Conservation (phyloP, 2,329 filamentous ascomycete genomes). For the Fusarium stilboides region DNA sequence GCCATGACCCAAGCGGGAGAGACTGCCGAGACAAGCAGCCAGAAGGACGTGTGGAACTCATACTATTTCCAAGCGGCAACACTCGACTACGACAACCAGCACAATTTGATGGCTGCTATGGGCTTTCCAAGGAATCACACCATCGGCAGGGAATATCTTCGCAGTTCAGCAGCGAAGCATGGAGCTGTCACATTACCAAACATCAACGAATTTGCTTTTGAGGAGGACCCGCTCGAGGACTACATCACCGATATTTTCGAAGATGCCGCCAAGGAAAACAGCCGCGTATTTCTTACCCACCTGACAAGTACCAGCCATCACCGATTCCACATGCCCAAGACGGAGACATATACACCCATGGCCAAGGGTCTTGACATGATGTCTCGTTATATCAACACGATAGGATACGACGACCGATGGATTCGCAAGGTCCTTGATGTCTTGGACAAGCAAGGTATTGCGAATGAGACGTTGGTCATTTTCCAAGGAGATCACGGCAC, state of each 20-base stretch:
- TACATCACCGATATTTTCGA: constrained; percentile 54
- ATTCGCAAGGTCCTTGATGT: constrained; percentile 51
- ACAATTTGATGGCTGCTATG: constrained; percentile 51
- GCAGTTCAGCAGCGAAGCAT: constrained; percentile 50
- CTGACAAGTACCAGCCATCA: constrained; percentile 57
- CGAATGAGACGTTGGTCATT: constrained; percentile 54
- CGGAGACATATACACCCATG: constrained; percentile 49
- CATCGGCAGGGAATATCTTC: constrained; percentile 51
- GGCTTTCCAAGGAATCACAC: constrained; percentile 51
- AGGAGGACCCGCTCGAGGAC: constrained; percentile 52
- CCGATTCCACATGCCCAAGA: constrained; percentile 51
- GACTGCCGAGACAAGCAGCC: constrained; percentile 5
- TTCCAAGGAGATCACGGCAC: constrained; percentile 55
- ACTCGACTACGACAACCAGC: constrained; percentile 54
- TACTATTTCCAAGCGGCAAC: constrained; percentile 55
- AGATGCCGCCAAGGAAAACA: constrained; percentile 50
- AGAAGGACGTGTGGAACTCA: constrained; percentile 52
- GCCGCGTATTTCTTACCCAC: constrained; percentile 55
- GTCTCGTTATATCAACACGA: constrained; percentile 53
- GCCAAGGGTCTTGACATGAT: constrained; percentile 50
- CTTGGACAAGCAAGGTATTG: constrained; percentile 52
- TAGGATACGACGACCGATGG: constrained; percentile 54
- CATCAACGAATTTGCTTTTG: constrained; percentile 56
- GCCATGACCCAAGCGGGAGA: constrained; percentile 51
- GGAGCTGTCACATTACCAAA: constrained; percentile 51